These are phyloP conservation scores for Colletotrichum acutatum DNA, from an alignment of 2,329 filamentous ascomycete species.

Conservation along the genomic window DNA sequence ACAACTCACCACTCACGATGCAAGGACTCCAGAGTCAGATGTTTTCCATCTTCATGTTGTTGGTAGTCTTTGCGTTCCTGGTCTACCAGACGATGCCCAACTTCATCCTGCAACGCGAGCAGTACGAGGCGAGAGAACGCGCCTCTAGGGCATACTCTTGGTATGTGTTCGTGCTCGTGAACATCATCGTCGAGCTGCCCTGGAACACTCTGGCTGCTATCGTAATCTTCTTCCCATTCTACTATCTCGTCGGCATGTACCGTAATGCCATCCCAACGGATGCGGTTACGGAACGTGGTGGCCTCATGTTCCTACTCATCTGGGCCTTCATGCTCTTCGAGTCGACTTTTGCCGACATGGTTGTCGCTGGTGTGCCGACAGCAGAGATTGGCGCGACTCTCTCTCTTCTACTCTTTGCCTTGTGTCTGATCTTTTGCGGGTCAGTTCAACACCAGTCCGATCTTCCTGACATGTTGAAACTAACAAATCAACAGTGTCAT, in stretches of 20 bases:
- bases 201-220: conserved; percentile 71
- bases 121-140: conserved; percentile 75
- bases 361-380: conserved; percentile 70
- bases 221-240: conserved; percentile 72
- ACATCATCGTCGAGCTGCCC: conserved; percentile 74
- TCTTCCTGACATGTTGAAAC: too few relatives aligned
- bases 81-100: conserved; percentile 73
- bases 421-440: conserved; percentile 69
- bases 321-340: conserved; percentile 72
- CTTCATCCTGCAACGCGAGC: conserved; percentile 72
- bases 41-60: conserved; percentile 73
- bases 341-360: conserved; percentile 71
- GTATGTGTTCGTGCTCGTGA: conserved; percentile 72
- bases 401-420: conserved; percentile 69
- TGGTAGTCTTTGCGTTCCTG: conserved; percentile 71
- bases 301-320: conserved; percentile 72
- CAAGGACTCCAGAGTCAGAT: conserved; percentile 75
- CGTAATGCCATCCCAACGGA: conserved; percentile 54
- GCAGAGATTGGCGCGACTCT: conserved; percentile 72
- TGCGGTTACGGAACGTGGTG: conserved; percentile 53
- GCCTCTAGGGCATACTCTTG: conserved; percentile 73
- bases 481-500: conserved; percentile 61
- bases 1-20: conserved; percentile 63
- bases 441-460: conserved; percentile 8
- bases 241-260: conserved; percentile 73